phyloP scores from a whole-genome alignment of 2,329 filamentous ascomycete genomes.

The Leptographium flavum region DNA sequence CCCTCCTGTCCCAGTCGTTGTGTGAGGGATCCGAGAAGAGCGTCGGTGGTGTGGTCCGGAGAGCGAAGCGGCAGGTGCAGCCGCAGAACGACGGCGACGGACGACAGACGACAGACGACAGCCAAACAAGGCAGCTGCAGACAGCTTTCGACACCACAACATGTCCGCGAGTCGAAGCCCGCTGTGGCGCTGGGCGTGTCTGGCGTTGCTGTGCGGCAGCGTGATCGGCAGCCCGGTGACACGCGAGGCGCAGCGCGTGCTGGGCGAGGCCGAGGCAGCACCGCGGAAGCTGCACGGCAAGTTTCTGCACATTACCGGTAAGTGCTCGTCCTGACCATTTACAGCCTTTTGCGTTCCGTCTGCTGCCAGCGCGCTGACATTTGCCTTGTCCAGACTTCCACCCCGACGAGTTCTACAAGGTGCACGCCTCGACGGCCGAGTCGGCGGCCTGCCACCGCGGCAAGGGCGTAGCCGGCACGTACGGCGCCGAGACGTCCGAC shows the following conservation, averaged over 20 bases:
- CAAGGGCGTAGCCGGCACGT: conserved; percentile 61
- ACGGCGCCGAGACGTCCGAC: conserved; percentile 73
- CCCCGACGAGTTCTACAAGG: conserved; percentile 75
- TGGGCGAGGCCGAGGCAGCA: conserved; percentile 11
- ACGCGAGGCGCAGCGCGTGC: conserved; percentile 9
- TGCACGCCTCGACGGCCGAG: conserved; percentile 56
- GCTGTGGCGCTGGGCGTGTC: neutral
- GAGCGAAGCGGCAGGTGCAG: too few species aligned
- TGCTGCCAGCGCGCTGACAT: neutral
- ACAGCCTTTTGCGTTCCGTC: neutral
- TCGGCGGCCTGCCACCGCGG: conserved; percentile 66
- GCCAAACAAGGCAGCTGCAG: neutral
- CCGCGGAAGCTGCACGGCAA: conserved; percentile 47
- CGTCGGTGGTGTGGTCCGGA: neutral
- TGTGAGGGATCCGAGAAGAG: too few species aligned
- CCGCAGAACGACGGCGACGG: too few species aligned
- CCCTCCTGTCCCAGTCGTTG: too few species aligned
- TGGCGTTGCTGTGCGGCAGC: conserved; percentile 16
- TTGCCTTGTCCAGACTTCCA: conserved; percentile 56
- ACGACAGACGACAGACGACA: too few species aligned
- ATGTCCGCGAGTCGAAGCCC: neutral
- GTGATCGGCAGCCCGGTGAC: conserved; percentile 16
- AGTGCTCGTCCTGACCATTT: conserved; percentile 12
- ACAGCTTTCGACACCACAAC: neutral
- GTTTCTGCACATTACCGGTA: conserved; percentile 84